A percentile compares a stretch with the other conserved stretches of the same genome.
phyloP scores from a whole-genome alignment of 192 early-diverging fungal genomes.

The Podila epigama region DNA sequence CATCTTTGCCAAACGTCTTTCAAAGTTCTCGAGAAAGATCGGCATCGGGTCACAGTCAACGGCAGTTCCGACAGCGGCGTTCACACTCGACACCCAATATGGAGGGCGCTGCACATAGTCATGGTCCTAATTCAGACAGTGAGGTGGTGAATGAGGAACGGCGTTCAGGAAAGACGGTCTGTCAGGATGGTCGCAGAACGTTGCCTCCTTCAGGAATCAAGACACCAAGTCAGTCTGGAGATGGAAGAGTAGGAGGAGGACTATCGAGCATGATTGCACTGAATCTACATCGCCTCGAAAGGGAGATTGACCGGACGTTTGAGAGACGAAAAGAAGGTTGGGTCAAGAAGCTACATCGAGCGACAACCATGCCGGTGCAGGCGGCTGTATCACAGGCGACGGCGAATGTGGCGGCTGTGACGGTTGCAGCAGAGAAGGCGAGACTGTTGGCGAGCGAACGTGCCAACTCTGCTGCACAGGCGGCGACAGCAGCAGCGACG shows the following conservation, averaged over 20 bases:
- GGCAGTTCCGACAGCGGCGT: neutral
- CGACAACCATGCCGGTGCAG: neutral
- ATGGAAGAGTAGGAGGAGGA: neutral
- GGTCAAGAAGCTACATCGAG: constrained; percentile 1
- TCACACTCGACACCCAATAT: neutral
- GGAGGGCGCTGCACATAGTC: neutral
- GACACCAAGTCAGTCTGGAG: no score
- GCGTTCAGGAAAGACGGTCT: no score
- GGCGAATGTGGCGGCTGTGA: neutral
- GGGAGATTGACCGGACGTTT: neutral
- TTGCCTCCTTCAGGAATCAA: no score
- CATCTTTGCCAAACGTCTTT: no score
- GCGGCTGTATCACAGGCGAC: neutral
- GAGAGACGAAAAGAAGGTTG: neutral
- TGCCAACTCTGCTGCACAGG: neutral
- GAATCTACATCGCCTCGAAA: constrained; percentile 12
- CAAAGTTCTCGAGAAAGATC: no score
- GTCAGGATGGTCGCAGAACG: no score
- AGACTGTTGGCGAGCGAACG: neutral
- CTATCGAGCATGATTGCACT: constrained; percentile 12
- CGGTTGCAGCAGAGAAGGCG: neutral
- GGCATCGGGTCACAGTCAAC: no score
- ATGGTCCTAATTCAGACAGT: no score
- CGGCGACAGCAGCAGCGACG: neutral
- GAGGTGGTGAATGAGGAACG: no score